Evolutionary conservation across 306 rosid species (phyloP).

Genomic region (Astragalus membranaceus): DNA sequence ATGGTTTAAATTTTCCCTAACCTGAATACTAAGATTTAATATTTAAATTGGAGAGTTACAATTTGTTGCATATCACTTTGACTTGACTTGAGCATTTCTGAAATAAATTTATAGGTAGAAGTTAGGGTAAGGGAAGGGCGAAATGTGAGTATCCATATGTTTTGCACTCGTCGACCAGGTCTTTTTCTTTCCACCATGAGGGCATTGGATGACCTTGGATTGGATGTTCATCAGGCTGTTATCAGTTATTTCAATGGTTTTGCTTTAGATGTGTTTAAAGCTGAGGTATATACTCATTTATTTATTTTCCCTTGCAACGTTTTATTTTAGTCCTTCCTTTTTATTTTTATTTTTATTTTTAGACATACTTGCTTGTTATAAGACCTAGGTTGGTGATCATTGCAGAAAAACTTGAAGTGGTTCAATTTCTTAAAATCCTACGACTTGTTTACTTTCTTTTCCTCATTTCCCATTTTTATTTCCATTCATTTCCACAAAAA

Average conservation of each 20-base stretch:
- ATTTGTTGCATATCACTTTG: background rate
- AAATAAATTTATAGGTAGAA: slow-evolving; percentile 51
- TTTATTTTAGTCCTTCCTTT: background rate
- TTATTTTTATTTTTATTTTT: background rate
- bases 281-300: slow-evolving; percentile 52
- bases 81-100: background rate
- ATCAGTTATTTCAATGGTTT: slow-evolving; percentile 93
- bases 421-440: no score
- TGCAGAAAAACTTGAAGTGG: no score
- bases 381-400: no score
- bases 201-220: slow-evolving; percentile 76
- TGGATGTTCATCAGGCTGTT: slow-evolving; percentile 92
- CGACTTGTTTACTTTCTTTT: no score
- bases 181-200: slow-evolving; percentile 73
- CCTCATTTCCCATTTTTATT: no score
- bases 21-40: no score
- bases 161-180: slow-evolving; percentile 71
- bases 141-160: slow-evolving; percentile 87
- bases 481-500: no score
- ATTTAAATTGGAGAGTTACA: no score
- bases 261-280: slow-evolving; percentile 81
- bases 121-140: slow-evolving; percentile 72
- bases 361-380: no score
- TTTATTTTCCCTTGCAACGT: background rate
- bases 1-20: no score